Base-by-base conservation (phyloP, 768 basidiomycete species). In the Dentipellis fragilis region DNA sequence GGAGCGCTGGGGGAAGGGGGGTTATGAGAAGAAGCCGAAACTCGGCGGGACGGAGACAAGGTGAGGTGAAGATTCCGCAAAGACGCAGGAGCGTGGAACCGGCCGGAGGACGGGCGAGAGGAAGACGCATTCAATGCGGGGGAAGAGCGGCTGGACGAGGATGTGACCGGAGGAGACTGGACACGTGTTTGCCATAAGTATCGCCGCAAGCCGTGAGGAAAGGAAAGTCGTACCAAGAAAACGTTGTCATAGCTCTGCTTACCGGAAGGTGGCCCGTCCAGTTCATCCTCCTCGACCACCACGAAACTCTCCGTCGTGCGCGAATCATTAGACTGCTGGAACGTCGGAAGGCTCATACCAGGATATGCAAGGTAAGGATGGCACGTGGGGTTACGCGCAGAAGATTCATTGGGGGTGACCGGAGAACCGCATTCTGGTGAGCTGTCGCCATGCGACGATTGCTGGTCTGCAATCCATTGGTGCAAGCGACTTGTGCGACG, bases 381-480 rank as follows among this genome's bases (percentile, higher is more conserved):
- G 51, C 69, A 64, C 29, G 51, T 59, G 16, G 71, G 67, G 42
- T 34, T 58, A 34, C 40, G 49, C 50, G 62, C 64, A 52, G 65
- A 64, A 39, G 61, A 59, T 36, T 67, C 55, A 39, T 54, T 57
- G 10, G 58, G 56, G 56, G 62, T 59, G 29, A 29, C 29, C 29
- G 29, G 29, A 29, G 29, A 29, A 29, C 29, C 29, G 29, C 29
- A 29, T 29, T 29, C 29, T 29, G 29, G 29, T 29, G 29, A 29
- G 29, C 29, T 29, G 29, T 29, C 29, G 29, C 29, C 29, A 29
- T 29, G 29, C 29, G 29, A 29, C 22, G 62, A 51, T 54, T 70
- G 72, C 52, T 75, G 70, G 19, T 77, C 76, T 2, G 63, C 66
- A 16, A 78, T 67, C 76, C 76, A 78, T n/a, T 65, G 70, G 38